These are phyloP conservation scores for Mucor mucedo DNA, from an alignment of 371 early-diverging fungal genomes.

Conservation along the genomic window DNA sequence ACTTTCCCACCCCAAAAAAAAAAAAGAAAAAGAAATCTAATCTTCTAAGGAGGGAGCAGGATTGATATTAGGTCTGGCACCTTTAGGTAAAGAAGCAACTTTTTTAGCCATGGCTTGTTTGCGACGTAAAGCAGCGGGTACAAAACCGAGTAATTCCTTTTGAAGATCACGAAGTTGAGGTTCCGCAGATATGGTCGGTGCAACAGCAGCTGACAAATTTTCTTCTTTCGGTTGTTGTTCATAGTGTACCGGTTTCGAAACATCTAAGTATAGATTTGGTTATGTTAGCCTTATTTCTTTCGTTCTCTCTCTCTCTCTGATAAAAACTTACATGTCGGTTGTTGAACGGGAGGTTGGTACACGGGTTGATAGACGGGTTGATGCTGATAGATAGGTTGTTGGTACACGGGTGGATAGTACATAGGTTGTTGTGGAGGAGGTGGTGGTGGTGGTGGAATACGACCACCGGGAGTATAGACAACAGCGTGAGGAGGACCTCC, in stretches of 20 bases:
- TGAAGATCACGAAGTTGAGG: constrained; percentile 69
- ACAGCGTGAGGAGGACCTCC: constrained; percentile 20
- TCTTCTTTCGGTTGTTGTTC: no score
- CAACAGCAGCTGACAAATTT: constrained; percentile 13
- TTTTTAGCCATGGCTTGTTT: constrained; percentile 54
- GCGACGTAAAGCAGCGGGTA: constrained; percentile 65
- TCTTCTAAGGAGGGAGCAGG: constrained; percentile 41
- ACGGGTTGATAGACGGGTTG: background rate
- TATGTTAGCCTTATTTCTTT: no score
- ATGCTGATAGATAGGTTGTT: background rate
- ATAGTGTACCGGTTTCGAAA: no score
- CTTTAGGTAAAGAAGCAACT: constrained; percentile 50
- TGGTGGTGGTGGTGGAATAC: constrained; percentile 26
- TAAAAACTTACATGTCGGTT: constrained; percentile 20
- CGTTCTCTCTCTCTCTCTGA: no score
- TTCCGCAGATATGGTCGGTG: constrained; percentile 64
- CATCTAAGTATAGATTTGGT: no score
- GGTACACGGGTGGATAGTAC: background rate
- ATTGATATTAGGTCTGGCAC: constrained; percentile 50
- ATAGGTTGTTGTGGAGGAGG: constrained; percentile 4
- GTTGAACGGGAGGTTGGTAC: constrained; percentile 16
- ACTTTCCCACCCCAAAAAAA: no score
- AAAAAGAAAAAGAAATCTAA: no score
- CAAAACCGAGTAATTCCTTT: constrained; percentile 64
- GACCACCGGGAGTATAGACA: constrained; percentile 7